Evolutionary conservation across 148 eudicot species (phyloP).

Genomic region (Camellia granthamiana): DNA sequence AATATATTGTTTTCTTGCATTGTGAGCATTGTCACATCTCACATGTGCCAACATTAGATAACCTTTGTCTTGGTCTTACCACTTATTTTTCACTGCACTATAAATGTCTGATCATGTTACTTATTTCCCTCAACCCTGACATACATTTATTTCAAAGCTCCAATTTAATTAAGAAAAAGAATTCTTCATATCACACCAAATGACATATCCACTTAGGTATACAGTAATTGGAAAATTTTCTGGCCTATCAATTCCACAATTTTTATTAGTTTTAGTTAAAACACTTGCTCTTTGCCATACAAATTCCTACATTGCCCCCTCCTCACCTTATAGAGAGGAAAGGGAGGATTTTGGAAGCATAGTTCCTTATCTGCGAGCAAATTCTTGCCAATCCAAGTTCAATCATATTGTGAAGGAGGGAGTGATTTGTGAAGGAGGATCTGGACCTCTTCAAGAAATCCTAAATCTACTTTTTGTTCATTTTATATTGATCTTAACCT

Average conservation of each 20-base stretch:
- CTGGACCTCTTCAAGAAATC: not conserved
- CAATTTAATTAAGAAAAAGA: not conserved
- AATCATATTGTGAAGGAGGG: not conserved
- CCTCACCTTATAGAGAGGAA: not conserved
- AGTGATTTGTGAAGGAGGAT: not conserved
- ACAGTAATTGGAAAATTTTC: not conserved
- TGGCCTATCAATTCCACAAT: not conserved
- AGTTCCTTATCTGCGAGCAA: not conserved
- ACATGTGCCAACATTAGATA: not conserved
- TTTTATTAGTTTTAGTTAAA: not conserved
- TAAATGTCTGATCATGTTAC: not conserved
- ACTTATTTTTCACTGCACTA: not conserved
- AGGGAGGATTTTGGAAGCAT: not conserved
- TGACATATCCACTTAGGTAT: not conserved
- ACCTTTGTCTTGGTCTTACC: not conserved
- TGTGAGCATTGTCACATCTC: not conserved
- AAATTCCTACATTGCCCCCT: constrained; percentile 2
- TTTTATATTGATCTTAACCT: not conserved
- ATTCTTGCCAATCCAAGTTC: not conserved
- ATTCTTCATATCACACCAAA: not conserved
- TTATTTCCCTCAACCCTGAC: not conserved
- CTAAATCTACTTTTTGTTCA: not conserved
- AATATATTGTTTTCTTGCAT: not conserved
- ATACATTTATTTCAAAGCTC: not conserved
- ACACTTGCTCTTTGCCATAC: not conserved